Evolutionary conservation across 2,329 filamentous ascomycete species (phyloP).

Genomic region (Atkinsonella hypoxylon): DNA sequence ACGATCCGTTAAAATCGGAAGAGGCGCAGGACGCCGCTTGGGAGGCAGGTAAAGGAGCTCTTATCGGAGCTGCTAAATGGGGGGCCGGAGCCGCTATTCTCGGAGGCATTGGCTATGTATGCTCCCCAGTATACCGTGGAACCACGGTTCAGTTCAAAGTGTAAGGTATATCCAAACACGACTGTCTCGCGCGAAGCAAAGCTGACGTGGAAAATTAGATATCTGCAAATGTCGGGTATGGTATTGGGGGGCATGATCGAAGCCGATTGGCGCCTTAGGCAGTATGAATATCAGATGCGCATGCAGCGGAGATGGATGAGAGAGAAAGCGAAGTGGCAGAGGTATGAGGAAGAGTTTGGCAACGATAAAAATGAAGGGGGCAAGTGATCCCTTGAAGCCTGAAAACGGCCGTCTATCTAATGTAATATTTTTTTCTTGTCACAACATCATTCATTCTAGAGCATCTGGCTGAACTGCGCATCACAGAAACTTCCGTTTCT

Average conservation of each 20-base stretch:
- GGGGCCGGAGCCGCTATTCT: slow-evolving; percentile 52
- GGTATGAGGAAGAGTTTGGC: slow-evolving; percentile 49
- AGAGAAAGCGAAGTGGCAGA: slow-evolving; percentile 57
- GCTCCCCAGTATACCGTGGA: slow-evolving; percentile 61
- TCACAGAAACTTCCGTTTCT: neutral
- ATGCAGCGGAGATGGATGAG: slow-evolving; percentile 50
- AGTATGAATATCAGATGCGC: slow-evolving; percentile 54
- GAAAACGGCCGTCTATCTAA: neutral
- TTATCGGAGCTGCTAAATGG: slow-evolving; percentile 59
- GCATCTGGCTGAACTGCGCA: neutral
- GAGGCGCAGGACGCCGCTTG: slow-evolving; percentile 60
- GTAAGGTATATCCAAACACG: slow-evolving; percentile 31
- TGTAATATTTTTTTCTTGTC: neutral
- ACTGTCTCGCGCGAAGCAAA: neutral
- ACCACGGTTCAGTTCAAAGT: slow-evolving; percentile 68
- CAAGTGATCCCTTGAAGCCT: slow-evolving; percentile 12
- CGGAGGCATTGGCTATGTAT: slow-evolving; percentile 47
- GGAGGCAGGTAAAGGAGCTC: slow-evolving; percentile 57
- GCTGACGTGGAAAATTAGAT: slow-evolving; percentile 34
- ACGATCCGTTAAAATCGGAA: slow-evolving; percentile 48
- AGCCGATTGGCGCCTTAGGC: slow-evolving; percentile 55
- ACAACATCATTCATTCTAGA: neutral
- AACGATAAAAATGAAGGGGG: slow-evolving; percentile 24
- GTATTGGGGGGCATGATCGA: slow-evolving; percentile 67
- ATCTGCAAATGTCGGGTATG: slow-evolving; percentile 78